Base-by-base conservation (phyloP, 2,329 filamentous ascomycete genomes). In the Fusarium anguioides region DNA sequence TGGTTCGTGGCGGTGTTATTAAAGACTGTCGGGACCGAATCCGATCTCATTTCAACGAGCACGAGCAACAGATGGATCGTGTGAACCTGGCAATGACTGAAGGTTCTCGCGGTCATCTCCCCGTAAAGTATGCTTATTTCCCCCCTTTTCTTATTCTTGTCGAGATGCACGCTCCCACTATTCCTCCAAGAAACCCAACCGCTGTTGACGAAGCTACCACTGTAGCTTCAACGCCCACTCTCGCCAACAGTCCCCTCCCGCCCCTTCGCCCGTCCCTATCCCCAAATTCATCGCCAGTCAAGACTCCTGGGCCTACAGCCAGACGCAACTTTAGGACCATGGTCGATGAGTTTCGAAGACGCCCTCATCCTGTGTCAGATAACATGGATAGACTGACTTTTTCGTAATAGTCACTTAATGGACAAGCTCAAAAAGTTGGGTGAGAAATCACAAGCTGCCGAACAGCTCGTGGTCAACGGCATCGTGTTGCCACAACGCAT, bases 1-100 rank as follows among this genome's bases (percentile, higher is more conserved):
- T 89, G 37, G 87, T 92, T 12, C 88, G 89, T 62, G 84, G 83
- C 4, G 87, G 87, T n/a, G 84, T 87, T 41, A 81, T 85, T 39
- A 77, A 83, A 5, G 81, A 83, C 1, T 86, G 86, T 23, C 83
- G 86, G 59, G 78, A 81, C 6, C 77, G 86, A 11, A 89, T 93
- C 42, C 81, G 81, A 18, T 80, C 84, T 45, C 91, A 93, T 72
- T 84, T 89, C 36, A 64, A 81, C 36, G 80, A 85, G 50, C 90
- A 93, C 71, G 85, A 87, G 37, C 80, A 82, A 48, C 84, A 87
- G 59, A 79, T 84, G 17, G 76, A 82, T 75, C 80, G 81, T 70
- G 78, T 82, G 59, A 81, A 81, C 45, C 78, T 88, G 27, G 86
- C 86, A 24, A 77, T 91, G 47, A 82, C 85, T 49, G 84, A 89